Evolutionary conservation across 129 eudicot genomes (phyloP), one percentile per base, ranked within the genome.

Genomic region (Pulicaria dysenterica): DNA sequence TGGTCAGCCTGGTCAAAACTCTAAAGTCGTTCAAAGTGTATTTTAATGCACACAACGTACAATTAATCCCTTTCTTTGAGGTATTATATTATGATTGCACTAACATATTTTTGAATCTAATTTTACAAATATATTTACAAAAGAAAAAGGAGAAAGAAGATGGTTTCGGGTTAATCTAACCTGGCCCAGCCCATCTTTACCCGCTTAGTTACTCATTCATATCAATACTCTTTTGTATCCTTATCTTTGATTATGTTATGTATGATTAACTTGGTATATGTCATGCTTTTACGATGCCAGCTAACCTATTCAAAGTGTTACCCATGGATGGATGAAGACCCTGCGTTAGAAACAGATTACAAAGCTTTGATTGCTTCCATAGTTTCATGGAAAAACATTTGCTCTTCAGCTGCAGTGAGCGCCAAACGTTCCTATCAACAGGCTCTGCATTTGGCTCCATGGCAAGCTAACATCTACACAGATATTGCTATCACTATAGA

Each of bases 371-470:
- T 37, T 42, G 72, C 79, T 70, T 95, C 99, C 50, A 83, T 90
- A 39, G 70, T 57, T 43, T 81, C 88, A 58, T 95, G 99, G 99
- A 83, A 77, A 83, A 85, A 65, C 13, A 70, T 62, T 48, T 87
- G 99, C 81, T 76, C 17, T 41, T 83, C 79, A 53, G 94, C 99
- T 79, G 88, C 97, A 70, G 44, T 73, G 41, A 72, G 81, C 76
- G 99, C 97, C 69, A 66, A 67, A 57, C 78, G 80, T 75, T 90
- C 99, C 64, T 95, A 88, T 82, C 91, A 90, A 83, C 91, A 86
- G 64, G 96, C 99, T 75, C 69, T 95, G 83, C 99, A 79, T 75
- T 71, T 90, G 81, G 84, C 91, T 19, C 99, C 99, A 65, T 95
- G 99, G 97, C 94, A 84, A 79, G 99, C 99, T 64, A 90, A 90